Conservation (phyloP, 192 early-diverging fungal genomes). For the Obelidium mucronatum region DNA sequence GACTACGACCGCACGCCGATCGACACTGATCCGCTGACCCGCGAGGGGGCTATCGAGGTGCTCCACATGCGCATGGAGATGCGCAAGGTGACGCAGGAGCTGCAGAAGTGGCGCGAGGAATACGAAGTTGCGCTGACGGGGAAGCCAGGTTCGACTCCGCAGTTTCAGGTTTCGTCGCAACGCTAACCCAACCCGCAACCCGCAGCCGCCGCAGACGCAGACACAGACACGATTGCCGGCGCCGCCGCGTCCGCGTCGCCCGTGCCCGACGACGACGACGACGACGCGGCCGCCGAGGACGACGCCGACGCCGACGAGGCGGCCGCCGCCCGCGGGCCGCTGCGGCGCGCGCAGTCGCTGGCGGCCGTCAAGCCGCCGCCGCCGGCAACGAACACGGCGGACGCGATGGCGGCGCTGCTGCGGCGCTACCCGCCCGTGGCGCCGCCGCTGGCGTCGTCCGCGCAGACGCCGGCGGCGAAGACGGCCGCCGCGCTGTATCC, state of each 20-base stretch:
- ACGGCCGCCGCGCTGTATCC: background rate
- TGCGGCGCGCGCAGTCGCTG: conserved; percentile 13
- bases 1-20: conserved; percentile 38
- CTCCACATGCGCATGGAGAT: conserved; percentile 35
- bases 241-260: background rate
- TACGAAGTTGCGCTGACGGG: conserved; percentile 22
- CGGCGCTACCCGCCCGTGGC: conserved; percentile 5
- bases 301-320: too few relatives aligned
- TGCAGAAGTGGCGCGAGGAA: conserved; percentile 32
- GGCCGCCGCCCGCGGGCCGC: too few relatives aligned
- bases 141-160: background rate
- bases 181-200: too few relatives aligned
- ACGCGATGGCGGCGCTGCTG: background rate
- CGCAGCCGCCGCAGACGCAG: background rate
- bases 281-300: background rate
- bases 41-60: conserved; percentile 34
- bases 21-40: conserved; percentile 33
- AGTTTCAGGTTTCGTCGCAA: too few relatives aligned
- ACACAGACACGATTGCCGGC: background rate
- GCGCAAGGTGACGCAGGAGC: conserved; percentile 23
- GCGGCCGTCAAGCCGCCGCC: background rate
- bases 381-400: background rate
- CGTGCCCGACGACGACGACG: background rate
- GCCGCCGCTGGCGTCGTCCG: background rate
- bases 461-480: background rate